These are phyloP conservation scores for Xylariaceae sp. DNA, from an alignment of 2,329 filamentous ascomycete genomes.

Conservation along the genomic window DNA sequence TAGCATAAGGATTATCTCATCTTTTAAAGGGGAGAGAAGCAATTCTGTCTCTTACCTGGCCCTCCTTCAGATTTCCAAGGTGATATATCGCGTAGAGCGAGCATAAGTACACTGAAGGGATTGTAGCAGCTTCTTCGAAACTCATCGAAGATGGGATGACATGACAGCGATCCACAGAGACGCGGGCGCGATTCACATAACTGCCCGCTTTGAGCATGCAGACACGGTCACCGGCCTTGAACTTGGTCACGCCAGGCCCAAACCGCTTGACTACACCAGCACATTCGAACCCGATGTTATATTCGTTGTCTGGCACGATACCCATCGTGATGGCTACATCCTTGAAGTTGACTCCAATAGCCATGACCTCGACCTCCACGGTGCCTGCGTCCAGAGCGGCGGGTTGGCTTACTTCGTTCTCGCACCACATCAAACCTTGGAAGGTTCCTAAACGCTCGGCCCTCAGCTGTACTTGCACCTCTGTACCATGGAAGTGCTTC, in stretches of 20 bases:
- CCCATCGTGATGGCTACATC: conserved; percentile 37
- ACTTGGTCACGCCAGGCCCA: conserved; percentile 11
- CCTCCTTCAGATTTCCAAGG: conserved; percentile 29
- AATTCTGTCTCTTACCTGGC: conserved; percentile 15
- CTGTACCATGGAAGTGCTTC: conserved; percentile 13
- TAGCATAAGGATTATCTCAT: too few relatives aligned
- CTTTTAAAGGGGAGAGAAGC: too few relatives aligned
- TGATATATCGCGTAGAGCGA: conserved; percentile 36
- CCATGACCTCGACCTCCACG: conserved; percentile 39
- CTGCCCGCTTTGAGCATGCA: conserved; percentile 23
- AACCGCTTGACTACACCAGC: conserved; percentile 11
- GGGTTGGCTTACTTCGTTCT: conserved; percentile 6
- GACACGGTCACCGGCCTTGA: conserved; percentile 25
- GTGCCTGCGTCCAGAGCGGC: conserved; percentile 15
- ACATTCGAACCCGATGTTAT: conserved; percentile 29
- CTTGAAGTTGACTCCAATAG: conserved; percentile 43
- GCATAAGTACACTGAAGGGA: conserved; percentile 38
- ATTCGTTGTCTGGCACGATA: conserved; percentile 26
- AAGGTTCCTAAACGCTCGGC: conserved; percentile 29
- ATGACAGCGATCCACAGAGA: not conserved
- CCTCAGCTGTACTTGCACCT: conserved; percentile 13
- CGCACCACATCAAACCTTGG: conserved; percentile 24
- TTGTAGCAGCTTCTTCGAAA: conserved; percentile 39
- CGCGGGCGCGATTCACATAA: conserved; percentile 25
- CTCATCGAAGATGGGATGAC: conserved; percentile 38